These are phyloP conservation scores for Neurospora sp. DNA, from an alignment of 495 filamentous ascomycete species.

Conservation along the genomic window DNA sequence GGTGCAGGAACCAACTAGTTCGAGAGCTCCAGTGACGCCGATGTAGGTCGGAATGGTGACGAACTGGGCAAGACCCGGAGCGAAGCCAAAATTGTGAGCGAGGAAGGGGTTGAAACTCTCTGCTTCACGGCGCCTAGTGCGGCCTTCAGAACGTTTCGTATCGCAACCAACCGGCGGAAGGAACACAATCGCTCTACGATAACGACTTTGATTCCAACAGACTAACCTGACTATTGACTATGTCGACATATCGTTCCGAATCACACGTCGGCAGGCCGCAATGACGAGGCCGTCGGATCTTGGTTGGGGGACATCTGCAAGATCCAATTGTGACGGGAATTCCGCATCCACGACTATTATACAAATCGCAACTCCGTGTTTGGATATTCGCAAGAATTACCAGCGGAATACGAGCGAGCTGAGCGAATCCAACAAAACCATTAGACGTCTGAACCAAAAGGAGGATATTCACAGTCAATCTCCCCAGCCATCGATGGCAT, in stretches of 20 bases:
- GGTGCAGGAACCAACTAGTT: neutral
- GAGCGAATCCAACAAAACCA: neutral
- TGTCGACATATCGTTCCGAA: neutral
- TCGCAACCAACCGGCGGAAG: neutral
- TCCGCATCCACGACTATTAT: neutral
- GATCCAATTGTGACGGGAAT: neutral
- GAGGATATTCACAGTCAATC: neutral
- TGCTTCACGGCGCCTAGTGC: neutral
- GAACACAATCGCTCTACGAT: neutral
- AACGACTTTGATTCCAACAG: neutral
- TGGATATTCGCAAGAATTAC: neutral
- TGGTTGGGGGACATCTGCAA: neutral
- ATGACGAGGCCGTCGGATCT: neutral
- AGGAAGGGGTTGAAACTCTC: neutral
- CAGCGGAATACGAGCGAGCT: neutral
- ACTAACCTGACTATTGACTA: neutral
- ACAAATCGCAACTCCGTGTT: neutral
- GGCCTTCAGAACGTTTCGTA: neutral
- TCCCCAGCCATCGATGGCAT: neutral
- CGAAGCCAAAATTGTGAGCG: neutral
- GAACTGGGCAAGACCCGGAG: neutral
- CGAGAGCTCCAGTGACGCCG: neutral
- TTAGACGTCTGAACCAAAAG: neutral
- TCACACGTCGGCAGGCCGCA: neutral
- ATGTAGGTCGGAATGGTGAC: neutral